phyloP scores from a whole-genome alignment of 352 stramenopile genomes.

The Phytophthora vignae region DNA sequence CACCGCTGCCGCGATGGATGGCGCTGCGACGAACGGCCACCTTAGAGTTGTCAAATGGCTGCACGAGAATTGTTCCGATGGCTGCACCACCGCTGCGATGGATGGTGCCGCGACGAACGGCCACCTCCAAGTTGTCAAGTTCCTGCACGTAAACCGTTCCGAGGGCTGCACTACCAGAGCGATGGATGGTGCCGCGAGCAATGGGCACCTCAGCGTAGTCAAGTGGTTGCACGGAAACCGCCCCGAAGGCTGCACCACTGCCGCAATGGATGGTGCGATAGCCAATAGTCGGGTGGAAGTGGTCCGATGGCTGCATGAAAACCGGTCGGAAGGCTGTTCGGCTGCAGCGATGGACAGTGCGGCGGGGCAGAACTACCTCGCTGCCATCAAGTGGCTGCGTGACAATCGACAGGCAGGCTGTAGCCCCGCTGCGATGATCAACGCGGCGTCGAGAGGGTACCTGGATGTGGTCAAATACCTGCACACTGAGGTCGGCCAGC shows the following conservation, averaged over 20 bases:
- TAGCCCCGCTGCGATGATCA: conserved; percentile 19
- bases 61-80: not conserved
- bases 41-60: not conserved
- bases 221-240: conserved; percentile 5
- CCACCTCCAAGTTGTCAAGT: not conserved
- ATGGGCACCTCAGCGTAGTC: not conserved
- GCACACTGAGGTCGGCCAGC: conserved; percentile 7
- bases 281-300: conserved; percentile 9
- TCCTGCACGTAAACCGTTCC: conserved; percentile 12
- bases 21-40: not conserved
- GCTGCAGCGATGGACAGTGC: conserved; percentile 25
- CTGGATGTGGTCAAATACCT: conserved; percentile 35
- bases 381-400: conserved; percentile 24
- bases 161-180: conserved; percentile 10
- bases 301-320: conserved; percentile 16
- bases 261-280: conserved; percentile 25
- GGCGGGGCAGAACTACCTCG: conserved; percentile 8
- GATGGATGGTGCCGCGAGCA: not conserved
- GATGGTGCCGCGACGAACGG: not conserved
- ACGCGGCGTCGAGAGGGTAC: conserved; percentile 21
- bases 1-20: not conserved
- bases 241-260: conserved; percentile 14
- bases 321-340: conserved; percentile 26
- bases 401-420: conserved; percentile 20
- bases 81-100: not conserved